Evolutionary conservation across 306 rosid genomes (phyloP), one percentile per base, ranked within the genome.

Genomic region (Chamaecrista fasciculata): DNA sequence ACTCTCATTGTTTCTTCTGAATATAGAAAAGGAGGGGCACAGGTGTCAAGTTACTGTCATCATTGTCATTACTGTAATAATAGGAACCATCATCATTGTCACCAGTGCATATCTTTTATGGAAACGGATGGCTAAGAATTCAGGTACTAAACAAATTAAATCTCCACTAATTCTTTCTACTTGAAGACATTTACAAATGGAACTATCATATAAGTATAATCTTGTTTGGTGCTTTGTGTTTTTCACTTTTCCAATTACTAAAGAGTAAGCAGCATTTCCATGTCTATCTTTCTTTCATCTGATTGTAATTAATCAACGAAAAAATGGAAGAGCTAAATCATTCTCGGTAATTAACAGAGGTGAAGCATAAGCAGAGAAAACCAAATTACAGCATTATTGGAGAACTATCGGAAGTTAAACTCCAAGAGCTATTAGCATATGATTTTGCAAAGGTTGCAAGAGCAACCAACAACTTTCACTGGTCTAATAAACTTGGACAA

Each of bases 381-480:
- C 5, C 11, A 4, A 29, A 8, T 4, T 5, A 60, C 36, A 20
- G 3, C 14, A 7, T 67, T 18, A 67, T 68, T 60, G 69, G 34
- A 40, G 64, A 39, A 19, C 6, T 71, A 7, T 56, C 73, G 23
- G 70, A 51, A 25, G 75, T 29, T 40, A 55, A 63, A n/a, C 67
- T 69, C 0, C 81, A 53, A 24, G 73, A 79, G 64, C 8, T 79
- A 2, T 72, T 76, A 4, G 23, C 48, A 1, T 74, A 48, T 74
- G 57, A 57, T 2, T 69, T 69, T 65, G 62, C 57, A 69, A 74
- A 69, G 61, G 74, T 70, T 69, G 77, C 62, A 64, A 58, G 8
- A 12, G 80, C 83, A 5, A 79, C 83, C 70, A 75, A 74, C 24
- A 63, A 70, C 66, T 76, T 70, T 42, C 51, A 76, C 15, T 2